phyloP scores from a whole-genome alignment of 345 rosid species.

The Xanthoceras sorbifolium region DNA sequence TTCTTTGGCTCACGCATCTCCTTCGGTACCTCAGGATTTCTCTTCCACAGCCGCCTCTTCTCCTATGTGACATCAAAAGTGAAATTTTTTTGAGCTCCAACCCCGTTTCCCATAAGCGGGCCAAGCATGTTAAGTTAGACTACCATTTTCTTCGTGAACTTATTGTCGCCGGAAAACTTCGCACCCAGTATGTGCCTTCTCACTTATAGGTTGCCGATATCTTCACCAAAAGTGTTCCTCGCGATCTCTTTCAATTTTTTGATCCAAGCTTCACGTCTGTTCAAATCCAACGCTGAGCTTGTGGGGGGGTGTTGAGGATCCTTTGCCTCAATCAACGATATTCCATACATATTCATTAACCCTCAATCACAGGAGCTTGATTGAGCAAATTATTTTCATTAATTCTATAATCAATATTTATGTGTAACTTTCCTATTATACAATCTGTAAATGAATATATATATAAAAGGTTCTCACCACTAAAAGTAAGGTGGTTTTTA shows the following conservation, averaged over 20 bases:
- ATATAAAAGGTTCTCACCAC: too few species aligned
- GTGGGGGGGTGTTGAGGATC: too few species aligned
- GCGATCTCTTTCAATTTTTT: neutral
- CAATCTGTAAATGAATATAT: too few species aligned
- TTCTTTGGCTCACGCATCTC: constrained; percentile 13
- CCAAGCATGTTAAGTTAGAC: neutral
- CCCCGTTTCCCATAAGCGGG: neutral
- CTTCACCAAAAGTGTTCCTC: constrained; percentile 15
- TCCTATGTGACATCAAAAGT: constrained; percentile 16
- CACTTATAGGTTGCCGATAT: constrained; percentile 4
- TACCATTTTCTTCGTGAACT: constrained; percentile 16
- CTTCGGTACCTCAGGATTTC: neutral
- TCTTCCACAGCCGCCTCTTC: neutral
- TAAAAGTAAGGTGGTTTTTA: too few species aligned
- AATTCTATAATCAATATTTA: too few species aligned
- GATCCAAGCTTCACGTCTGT: neutral
- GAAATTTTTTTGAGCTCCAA: neutral
- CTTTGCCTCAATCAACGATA: too few species aligned
- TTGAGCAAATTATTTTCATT: too few species aligned
- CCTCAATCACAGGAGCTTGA: too few species aligned
- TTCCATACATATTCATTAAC: too few species aligned
- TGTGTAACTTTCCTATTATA: too few species aligned
- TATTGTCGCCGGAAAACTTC: constrained; percentile 6
- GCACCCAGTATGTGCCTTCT: constrained; percentile 9
- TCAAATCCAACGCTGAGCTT: too few species aligned